These are phyloP conservation scores for Apodospora peruviana DNA, from an alignment of 495 filamentous ascomycete genomes.

Conservation along the genomic window DNA sequence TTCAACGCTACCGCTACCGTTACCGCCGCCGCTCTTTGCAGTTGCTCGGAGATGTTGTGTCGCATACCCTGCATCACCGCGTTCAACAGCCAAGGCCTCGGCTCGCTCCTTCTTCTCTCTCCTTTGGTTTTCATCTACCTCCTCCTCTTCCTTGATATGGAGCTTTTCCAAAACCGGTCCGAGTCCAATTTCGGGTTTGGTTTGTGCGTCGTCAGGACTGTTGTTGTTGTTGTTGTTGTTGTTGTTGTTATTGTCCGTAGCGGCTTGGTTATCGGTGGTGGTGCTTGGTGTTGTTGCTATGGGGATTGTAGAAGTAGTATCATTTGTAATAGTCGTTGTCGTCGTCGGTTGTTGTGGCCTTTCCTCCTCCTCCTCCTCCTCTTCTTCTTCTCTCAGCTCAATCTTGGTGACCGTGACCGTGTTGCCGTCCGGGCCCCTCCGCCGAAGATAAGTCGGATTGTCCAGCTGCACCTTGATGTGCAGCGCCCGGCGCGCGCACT, in stretches of 20 bases:
- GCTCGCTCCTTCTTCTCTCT: too few relatives aligned
- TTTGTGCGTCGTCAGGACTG: conserved; percentile 27
- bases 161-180: not conserved
- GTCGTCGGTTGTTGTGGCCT: not conserved
- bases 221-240: conserved; percentile 25
- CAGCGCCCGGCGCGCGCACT: conserved; percentile 70
- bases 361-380: conserved; percentile 1
- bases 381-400: conserved; percentile 31
- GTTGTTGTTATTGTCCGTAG: conserved; percentile 1
- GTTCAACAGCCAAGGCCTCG: conserved; percentile 36
- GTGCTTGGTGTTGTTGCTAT: too few relatives aligned
- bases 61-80: conserved; percentile 36
- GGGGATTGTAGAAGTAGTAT: not conserved
- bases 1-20: conserved; percentile 18
- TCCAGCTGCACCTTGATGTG: conserved; percentile 82
- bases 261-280: too few relatives aligned
- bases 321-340: not conserved
- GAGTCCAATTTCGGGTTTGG: too few relatives aligned
- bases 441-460: conserved; percentile 20
- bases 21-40: not conserved
- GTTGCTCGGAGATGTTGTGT: not conserved
- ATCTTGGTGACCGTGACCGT: conserved; percentile 24
- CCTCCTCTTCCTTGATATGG: too few relatives aligned
- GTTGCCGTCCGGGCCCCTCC: not conserved
- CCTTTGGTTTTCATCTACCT: too few relatives aligned